Percentiles rank a stretch among this genome's conserved stretches.
Evolutionary conservation across 2,329 filamentous ascomycete genomes (phyloP).

Genomic region (Pyrenochaeta sp.): DNA sequence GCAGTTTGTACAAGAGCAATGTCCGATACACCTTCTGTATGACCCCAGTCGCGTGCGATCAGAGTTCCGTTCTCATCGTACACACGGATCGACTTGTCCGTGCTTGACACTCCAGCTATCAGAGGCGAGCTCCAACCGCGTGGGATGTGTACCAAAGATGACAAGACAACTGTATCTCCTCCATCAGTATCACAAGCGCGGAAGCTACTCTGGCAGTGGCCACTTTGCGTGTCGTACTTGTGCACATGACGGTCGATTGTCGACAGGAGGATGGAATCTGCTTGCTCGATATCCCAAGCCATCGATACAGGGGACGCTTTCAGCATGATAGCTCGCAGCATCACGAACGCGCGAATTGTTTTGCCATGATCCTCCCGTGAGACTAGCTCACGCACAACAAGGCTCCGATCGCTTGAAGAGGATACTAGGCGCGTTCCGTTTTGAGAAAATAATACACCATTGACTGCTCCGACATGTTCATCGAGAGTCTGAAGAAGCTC

Average conservation of each 20-base stretch:
- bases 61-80: conserved; percentile 85
- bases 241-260: conserved; percentile 69
- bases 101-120: conserved; percentile 87
- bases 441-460: conserved; percentile 75
- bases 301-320: conserved; percentile 90
- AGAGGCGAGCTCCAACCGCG: conserved; percentile 68
- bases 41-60: conserved; percentile 89
- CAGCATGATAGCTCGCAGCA: conserved; percentile 77
- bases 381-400: conserved; percentile 82
- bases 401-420: conserved; percentile 81
- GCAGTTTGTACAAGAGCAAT: conserved; percentile 64
- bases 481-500: conserved; percentile 88
- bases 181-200: conserved; percentile 83
- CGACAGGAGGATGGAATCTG: conserved; percentile 64
- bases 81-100: conserved; percentile 91
- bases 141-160: conserved; percentile 72
- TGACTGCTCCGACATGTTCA: conserved; percentile 89
- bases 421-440: conserved; percentile 78
- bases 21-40: conserved; percentile 92
- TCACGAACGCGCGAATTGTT: conserved; percentile 76
- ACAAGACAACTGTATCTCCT: conserved; percentile 81
- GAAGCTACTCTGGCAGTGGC: conserved; percentile 75
- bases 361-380: conserved; percentile 67
- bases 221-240: conserved; percentile 69
- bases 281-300: conserved; percentile 69